Evolutionary conservation across 2,329 filamentous ascomycete species (phyloP), one percentile per base, ranked within the genome.

Genomic region (Pseudogymnoascus sp.): DNA sequence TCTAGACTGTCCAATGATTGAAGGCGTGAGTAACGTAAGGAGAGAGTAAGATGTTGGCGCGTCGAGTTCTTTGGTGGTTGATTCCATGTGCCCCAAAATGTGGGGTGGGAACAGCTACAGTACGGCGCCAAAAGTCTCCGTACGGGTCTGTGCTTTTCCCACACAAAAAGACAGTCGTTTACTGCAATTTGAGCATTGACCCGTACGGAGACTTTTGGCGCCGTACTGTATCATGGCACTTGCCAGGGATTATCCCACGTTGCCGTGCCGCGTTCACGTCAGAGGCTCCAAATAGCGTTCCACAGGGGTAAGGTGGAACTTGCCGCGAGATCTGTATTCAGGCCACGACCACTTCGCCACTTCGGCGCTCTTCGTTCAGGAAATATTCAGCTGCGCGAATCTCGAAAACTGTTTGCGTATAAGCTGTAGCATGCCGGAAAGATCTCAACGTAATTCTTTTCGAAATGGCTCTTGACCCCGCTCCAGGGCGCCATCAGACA

Each of bases 401-500:
- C 18, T 33, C 28, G 16, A 56, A 56, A 5, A 33, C 50, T 33
- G 16, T 18, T 56, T 56, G 50, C 50, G 50, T 10, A 56, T 56
- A 56, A 56, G 14, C 35, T 35, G 28, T 56, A 56, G 50, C 16
- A 56, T 56, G 50, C 50, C 28, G 50, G 50, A 33, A 56, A 33
- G 50, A 10, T 5, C 28, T 56, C 16, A 21, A 18, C 50, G 50
- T 11, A 5, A 56, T 56, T 35, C 28, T 56, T 14, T 56, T 56
- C 68, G 77, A 67, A 69, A 89, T 90, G 87, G 80, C 84, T 72
- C 83, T 85, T 78, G 86, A 89, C 75, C 79, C 81, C 64, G 79
- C 77, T 68, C 75, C 78, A 67, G 77, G 78, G 68, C 82, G 81
- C 65, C 59, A 60, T 16, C 82, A 81, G 71, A 86, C 85, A 63